These are phyloP conservation scores for Exophiala dermatitidis DNA, from an alignment of 2,329 filamentous ascomycete genomes.

Conservation along the genomic window DNA sequence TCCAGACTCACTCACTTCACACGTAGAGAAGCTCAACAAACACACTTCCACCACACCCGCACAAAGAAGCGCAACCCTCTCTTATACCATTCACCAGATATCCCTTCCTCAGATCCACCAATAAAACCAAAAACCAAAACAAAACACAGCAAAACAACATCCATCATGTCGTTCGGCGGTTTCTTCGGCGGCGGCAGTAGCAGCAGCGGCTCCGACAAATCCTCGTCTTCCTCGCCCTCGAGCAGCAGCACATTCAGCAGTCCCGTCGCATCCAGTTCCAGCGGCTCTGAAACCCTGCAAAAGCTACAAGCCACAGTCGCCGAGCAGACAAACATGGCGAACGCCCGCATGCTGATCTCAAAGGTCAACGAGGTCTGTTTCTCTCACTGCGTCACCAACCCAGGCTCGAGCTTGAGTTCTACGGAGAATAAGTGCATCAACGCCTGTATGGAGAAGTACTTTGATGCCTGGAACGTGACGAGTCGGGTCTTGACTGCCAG, in stretches of 20 bases:
- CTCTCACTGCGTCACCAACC: constrained; percentile 65
- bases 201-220: constrained; percentile 2
- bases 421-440: constrained; percentile 65
- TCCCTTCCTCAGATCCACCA: background rate
- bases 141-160: constrained; percentile 5
- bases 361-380: constrained; percentile 80
- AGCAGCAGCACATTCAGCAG: too few relatives aligned
- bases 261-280: constrained; percentile 2
- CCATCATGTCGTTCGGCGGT: constrained; percentile 32
- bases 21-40: too few relatives aligned
- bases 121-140: background rate
- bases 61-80: background rate
- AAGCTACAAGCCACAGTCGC: constrained; percentile 50
- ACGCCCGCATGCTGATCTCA: constrained; percentile 64
- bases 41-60: too few relatives aligned
- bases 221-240: constrained; percentile 12
- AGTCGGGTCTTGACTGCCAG: constrained; percentile 60
- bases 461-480: constrained; percentile 69
- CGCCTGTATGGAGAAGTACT: constrained; percentile 79
- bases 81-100: background rate
- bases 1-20: too few relatives aligned
- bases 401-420: constrained; percentile 58
- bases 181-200: constrained; percentile 29
- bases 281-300: constrained; percentile 19
- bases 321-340: constrained; percentile 58